Evolutionary conservation across 176 grass and related monocot genomes (phyloP), one percentile per base, ranked within the genome.

Genomic region (Ananas comosus): DNA sequence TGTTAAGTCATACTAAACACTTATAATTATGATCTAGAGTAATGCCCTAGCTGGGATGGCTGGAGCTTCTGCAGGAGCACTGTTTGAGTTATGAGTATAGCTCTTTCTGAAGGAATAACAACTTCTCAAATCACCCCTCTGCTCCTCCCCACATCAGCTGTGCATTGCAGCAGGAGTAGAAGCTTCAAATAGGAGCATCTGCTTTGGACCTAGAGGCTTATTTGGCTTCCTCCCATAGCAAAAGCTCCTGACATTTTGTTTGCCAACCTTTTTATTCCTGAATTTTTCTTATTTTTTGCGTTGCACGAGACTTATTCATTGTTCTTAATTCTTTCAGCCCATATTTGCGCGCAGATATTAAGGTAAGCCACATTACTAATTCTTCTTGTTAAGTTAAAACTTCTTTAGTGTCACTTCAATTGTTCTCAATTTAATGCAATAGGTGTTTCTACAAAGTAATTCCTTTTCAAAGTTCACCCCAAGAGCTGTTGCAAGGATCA

Each of bases 401-500:
- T 73, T 12, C 11, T 21, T 19, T 24, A 21, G 50, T 50, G 48
- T 49, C 3, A 22, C 8, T 21, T 63, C 12, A 21, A 24, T 2
- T 61, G 16, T 42, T 50, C 27, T 28, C 17, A 17, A 63, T 81
- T 72, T 33, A 51, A 21, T 50, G 3, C 49, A 28, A 68, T 59
- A 97, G 89, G 88, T 91, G 8, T 97, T 97, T 85, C 85, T 97
- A 50, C 84, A 89, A 72, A 97, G 83, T 81, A 97, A 97, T 69
- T 83, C 89, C 2, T 85, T 67, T 66, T 78, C 83, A 6, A 89
- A 92, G 51, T 97, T 92, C 74, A 97, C 86, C 51, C 93, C 89
- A 12, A 90, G 93, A 74, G 89, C 93, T 6, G 79, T 97, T 67
- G 86, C 93, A 21, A 84, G 93, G 64, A 97, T 97, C 27, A 92